These are phyloP conservation scores for Ustilago sp. DNA, from an alignment of 1,284 basidiomycete genomes.

Conservation along the genomic window DNA sequence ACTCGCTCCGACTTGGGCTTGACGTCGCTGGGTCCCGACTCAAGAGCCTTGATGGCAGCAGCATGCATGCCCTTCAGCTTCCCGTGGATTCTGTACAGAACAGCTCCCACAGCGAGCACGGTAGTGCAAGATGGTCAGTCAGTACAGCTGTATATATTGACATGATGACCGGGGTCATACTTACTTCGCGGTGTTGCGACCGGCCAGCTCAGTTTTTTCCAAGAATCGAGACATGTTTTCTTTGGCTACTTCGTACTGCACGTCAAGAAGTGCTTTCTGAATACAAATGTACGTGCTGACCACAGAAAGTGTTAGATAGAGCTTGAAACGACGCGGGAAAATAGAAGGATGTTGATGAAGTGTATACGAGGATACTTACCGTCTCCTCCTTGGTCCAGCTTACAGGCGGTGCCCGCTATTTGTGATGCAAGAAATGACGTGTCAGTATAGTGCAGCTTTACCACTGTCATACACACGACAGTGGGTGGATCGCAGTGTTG, in stretches of 20 bases:
- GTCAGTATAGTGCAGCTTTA: background rate
- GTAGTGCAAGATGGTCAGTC: background rate
- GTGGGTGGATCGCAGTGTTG: background rate
- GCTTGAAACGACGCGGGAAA: background rate
- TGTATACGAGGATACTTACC: conserved; percentile 1
- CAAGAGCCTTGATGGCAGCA: conserved; percentile 10
- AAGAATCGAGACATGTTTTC: conserved; percentile 12
- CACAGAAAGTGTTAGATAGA: background rate
- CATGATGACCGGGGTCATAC: background rate
- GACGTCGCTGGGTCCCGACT: background rate
- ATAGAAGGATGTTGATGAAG: background rate
- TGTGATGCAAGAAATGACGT: background rate
- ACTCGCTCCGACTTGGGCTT: background rate
- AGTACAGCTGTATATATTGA: background rate
- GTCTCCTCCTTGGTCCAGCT: conserved; percentile 17
- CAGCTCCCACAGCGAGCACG: background rate
- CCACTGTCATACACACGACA: background rate
- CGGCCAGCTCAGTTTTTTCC: background rate
- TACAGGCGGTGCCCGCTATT: conserved; percentile 10
- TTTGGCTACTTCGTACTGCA: conserved; percentile 5
- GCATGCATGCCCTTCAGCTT: conserved; percentile 13
- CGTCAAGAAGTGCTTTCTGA: conserved; percentile 11
- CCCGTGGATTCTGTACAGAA: conserved; percentile 6
- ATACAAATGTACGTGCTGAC: background rate
- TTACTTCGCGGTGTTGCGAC: conserved; percentile 13